phyloP scores from a whole-genome alignment of 352 stramenopile genomes.

The Globisporangium splendens region DNA sequence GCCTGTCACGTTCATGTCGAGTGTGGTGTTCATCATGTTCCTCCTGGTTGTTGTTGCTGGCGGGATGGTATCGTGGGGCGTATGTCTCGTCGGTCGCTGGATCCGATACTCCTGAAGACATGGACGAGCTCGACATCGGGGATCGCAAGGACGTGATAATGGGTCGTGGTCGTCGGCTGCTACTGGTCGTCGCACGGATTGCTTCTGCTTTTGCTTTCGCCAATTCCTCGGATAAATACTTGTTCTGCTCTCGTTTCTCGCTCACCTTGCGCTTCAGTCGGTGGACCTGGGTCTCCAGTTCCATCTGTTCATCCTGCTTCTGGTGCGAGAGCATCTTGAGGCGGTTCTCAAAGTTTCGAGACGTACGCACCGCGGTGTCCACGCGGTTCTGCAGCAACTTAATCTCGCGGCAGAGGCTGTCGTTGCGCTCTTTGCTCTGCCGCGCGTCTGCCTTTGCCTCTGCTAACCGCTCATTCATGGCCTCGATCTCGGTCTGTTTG shows the following conservation, averaged over 20 bases:
- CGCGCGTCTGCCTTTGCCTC: constrained; percentile 26
- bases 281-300: constrained; percentile 30
- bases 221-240: constrained; percentile 35
- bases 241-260: constrained; percentile 61
- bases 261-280: constrained; percentile 41
- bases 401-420: constrained; percentile 34
- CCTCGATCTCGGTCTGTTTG: constrained; percentile 26
- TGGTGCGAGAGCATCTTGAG: constrained; percentile 39
- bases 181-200: constrained; percentile 1
- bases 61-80: constrained; percentile 17
- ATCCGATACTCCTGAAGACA: constrained; percentile 10
- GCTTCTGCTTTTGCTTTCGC: not conserved
- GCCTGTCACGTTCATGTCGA: constrained; percentile 6
- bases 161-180: not conserved
- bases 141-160: not conserved
- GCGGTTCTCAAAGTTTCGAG: constrained; percentile 49
- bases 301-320: constrained; percentile 30
- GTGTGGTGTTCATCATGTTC: constrained; percentile 12
- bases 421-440: constrained; percentile 32
- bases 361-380: constrained; percentile 40
- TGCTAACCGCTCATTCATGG: constrained; percentile 23
- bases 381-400: constrained; percentile 42
- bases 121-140: constrained; percentile 9
- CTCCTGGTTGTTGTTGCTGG: constrained; percentile 7
- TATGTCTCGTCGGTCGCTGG: constrained; percentile 8